Evolutionary conservation across 2,329 filamentous ascomycete genomes (phyloP), one percentile per base, ranked within the genome.

Genomic region (Aspergillus brasiliensis): DNA sequence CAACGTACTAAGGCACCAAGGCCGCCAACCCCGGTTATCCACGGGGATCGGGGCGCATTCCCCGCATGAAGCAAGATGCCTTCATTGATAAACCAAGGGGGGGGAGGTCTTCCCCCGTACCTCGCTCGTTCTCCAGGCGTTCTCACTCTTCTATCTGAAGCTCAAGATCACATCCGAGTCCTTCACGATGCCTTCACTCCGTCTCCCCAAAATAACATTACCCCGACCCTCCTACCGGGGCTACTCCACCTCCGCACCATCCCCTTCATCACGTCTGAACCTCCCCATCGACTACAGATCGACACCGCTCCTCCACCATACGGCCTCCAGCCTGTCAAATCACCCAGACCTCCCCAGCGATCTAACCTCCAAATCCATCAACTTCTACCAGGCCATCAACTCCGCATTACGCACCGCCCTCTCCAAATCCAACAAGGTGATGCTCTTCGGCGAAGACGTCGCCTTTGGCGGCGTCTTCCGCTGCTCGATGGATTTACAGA

Each of bases 391-490:
- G 75, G 89, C 95, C 53, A 88, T 99, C 81, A 98, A 98, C 74
- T 88, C 94, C 65, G 93, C 94, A 10, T 83, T 99, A 21, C 86
- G 90, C 21, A 91, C 89, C 60, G 91, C 94, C 23, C 83, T 99
- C 27, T 86, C 89, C 15, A 86, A 89, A 37, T 93, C 97, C 69
- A 91, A 96, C 65, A 88, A 89, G 17, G 92, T 97, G 21, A 81
- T 98, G 58, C 84, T 99, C 8, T 99, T 99, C 70, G 95, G 95
- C 44, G 95, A 99, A 77, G 95, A 99, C 73, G 92, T 99, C 7
- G 91, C 95, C 13, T 99, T 99, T 69, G 95, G 95, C 44, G 95
- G 95, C 56, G 95, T 99, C 15, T 99, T 99, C 73, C 86, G 95
- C 58, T 97, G 92, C 78, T 94, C 91, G 31, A 94, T 95, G 87